Base-by-base conservation (phyloP, 805 yeast species). In the Kodamaea neixiangensis region DNA sequence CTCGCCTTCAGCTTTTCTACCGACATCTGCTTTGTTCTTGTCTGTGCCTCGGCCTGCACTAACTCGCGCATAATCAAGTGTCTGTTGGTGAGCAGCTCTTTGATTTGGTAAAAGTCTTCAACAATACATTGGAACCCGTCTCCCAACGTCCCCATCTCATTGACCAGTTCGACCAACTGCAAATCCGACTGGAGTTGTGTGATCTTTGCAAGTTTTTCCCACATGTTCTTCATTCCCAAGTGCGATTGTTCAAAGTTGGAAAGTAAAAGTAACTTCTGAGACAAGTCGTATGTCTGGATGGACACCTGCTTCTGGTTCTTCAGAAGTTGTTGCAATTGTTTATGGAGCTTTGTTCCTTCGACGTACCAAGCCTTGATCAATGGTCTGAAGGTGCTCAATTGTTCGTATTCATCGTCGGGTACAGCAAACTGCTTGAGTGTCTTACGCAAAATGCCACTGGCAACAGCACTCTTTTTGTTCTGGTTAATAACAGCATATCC, bases 51-150 rank as follows among this genome's bases (percentile, higher is more conserved):
- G 1, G 97, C 92, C 62, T 82, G 87, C 29, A 81, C 61, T 47
- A 90, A 73, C 57, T 94, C 99, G 48, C 97, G 79, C 97, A 94
- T 94, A 35, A 93, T 70, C 51, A 94, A 75, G 66, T 94, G 97
- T 52, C 99, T 78, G 68, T 93, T 92, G 0, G 99, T 94, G 49
- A 94, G 73, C 0, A 97, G 86, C 68, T 94, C 99, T 67, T 94
- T 94, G 51, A 92, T 86, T 51, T 87, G 85, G 66, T 86, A 94
- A 13, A 94, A 86, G 59, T 92, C 97, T 54, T 80, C 80, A 3
- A 82, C 72, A 22, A 90, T 72, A 59, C 80, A 73, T 50, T 77
- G 81, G 13, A 90, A 64, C 1, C 87, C 87, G 59, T 93, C 97
- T 1, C 89, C 91, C 33, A 93, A 66, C 0, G 87, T 77, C 0